Conservation (phyloP, 805 yeast genomes). For the Nematodospora valgi region DNA sequence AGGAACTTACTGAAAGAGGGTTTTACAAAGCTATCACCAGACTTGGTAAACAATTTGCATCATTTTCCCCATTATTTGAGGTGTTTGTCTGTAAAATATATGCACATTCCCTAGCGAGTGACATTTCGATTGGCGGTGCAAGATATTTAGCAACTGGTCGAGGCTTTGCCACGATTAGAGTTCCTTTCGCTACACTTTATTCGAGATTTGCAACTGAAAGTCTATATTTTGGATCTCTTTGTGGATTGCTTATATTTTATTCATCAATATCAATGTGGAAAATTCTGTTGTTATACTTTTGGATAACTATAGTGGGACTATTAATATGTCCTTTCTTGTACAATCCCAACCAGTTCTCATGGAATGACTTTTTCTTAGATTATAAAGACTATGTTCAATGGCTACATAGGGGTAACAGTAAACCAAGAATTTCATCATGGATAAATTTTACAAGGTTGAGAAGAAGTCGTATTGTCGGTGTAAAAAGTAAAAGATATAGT, state of each 20-base stretch:
- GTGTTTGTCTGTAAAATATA: constrained; percentile 80
- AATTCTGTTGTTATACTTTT: constrained; percentile 57
- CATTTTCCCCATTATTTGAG: constrained; percentile 78
- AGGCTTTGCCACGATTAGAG: constrained; percentile 81
- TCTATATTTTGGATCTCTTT: constrained; percentile 58
- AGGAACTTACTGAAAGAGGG: constrained; percentile 81
- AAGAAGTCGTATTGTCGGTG: constrained; percentile 56
- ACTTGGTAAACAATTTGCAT: constrained; percentile 63
- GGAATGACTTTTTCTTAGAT: constrained; percentile 67
- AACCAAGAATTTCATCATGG: constrained; percentile 34
- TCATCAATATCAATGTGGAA: constrained; percentile 65
- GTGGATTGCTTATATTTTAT: constrained; percentile 51
- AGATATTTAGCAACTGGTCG: constrained; percentile 84
- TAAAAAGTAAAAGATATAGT: constrained; percentile 41
- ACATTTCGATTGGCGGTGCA: constrained; percentile 81
- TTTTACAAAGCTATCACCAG: constrained; percentile 70
- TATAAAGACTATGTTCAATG: constrained; percentile 53
- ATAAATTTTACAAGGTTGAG: constrained; percentile 47
- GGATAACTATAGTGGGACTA: constrained; percentile 66
- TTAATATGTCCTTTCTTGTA: constrained; percentile 69
- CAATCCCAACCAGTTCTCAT: constrained; percentile 75
- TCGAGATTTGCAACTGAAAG: constrained; percentile 70
- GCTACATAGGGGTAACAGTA: constrained; percentile 52
- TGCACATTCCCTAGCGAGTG: constrained; percentile 66
- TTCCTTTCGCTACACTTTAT: constrained; percentile 69